Conservation (phyloP, 169 alveolate species). For the Cryptosporidium xiaoi region DNA sequence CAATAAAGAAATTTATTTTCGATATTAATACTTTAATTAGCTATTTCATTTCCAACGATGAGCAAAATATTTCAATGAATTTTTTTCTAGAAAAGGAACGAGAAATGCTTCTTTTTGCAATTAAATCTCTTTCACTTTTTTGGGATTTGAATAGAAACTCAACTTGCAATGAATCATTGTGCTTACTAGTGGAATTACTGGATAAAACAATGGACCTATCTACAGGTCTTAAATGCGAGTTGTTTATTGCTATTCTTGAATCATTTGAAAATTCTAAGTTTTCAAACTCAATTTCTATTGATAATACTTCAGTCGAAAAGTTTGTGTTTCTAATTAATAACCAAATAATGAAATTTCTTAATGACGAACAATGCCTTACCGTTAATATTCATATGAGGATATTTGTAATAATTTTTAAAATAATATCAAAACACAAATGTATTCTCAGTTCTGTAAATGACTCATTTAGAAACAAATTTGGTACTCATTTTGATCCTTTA, state of each 20-base stretch:
- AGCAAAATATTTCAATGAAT: background rate
- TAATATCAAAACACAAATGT: slow-evolving; percentile 37
- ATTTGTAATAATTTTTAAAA: slow-evolving; percentile 15
- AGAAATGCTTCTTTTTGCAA: slow-evolving; percentile 13
- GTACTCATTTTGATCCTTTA: slow-evolving; percentile 30
- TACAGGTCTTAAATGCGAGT: background rate
- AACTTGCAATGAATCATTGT: slow-evolving; percentile 1
- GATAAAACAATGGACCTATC: background rate
- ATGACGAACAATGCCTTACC: background rate
- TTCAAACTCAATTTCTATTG: background rate
- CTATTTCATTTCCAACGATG: background rate
- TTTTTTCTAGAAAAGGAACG: slow-evolving; percentile 24
- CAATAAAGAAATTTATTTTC: slow-evolving; percentile 23
- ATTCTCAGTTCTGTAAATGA: background rate
- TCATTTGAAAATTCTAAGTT: slow-evolving; percentile 21
- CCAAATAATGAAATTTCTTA: background rate
- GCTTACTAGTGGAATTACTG: slow-evolving; percentile 26
- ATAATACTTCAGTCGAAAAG: background rate
- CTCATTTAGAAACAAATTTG: slow-evolving; percentile 17
- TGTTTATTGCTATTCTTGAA: slow-evolving; percentile 5
- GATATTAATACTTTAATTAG: slow-evolving; percentile 11
- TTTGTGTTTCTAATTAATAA: background rate
- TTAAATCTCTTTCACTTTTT: slow-evolving; percentile 26
- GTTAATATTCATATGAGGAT: background rate
- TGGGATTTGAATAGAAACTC: slow-evolving; percentile 28